Conservation (phyloP, 2,329 filamentous ascomycete genomes). For the Pseudocercospora eumusae region DNA sequence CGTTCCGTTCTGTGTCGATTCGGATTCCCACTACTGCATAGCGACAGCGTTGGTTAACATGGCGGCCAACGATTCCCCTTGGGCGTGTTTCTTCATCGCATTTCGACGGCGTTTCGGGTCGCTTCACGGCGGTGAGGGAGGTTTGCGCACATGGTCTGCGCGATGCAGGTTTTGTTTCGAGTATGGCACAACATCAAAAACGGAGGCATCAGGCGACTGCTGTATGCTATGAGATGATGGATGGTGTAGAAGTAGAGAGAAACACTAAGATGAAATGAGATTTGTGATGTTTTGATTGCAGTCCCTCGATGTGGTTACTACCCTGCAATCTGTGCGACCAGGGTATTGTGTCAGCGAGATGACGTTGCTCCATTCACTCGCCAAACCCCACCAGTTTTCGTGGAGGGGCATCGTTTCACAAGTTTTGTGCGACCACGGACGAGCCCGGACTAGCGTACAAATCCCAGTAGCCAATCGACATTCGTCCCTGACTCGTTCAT, state of each 20-base stretch:
- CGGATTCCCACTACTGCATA: constrained; percentile 30
- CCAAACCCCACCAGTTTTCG: not conserved
- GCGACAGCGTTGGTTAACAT: constrained; percentile 27
- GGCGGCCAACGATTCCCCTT: constrained; percentile 18
- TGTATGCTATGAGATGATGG: not conserved
- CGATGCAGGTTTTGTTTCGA: constrained; percentile 3
- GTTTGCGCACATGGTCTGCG: constrained; percentile 3
- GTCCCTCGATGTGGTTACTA: not conserved
- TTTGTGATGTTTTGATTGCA: constrained; percentile 1
- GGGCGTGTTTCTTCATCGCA: constrained; percentile 14
- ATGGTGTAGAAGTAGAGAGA: constrained; percentile 5
- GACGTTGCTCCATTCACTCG: not conserved
- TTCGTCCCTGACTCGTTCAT: not conserved
- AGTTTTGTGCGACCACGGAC: not conserved
- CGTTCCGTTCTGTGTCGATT: constrained; percentile 27
- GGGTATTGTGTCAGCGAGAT: not conserved
- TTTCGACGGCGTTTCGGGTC: constrained; percentile 15
- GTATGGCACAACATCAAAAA: not conserved
- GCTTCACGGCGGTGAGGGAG: constrained; percentile 9
- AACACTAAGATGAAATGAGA: constrained; percentile 2
- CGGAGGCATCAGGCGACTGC: not conserved
- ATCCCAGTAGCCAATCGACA: not conserved
- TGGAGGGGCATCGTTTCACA: too few species aligned
- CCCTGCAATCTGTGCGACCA: not conserved
- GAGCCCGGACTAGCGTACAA: not conserved